Evolutionary conservation across 2,329 filamentous ascomycete species (phyloP), one percentile per base, ranked within the genome.

Genomic region (Sphaerulina vaccinii): DNA sequence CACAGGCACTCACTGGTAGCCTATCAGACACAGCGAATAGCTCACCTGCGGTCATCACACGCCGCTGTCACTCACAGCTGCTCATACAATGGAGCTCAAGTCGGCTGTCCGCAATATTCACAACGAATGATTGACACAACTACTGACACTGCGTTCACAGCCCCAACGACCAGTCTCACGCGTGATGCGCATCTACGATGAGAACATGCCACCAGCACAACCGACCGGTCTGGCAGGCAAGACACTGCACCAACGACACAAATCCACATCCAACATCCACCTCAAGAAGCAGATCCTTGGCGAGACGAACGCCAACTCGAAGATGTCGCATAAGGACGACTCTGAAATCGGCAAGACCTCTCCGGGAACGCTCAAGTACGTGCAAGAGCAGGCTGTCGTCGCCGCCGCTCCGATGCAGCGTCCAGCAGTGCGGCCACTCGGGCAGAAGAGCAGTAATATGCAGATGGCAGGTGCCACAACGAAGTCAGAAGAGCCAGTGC

Each of bases 201-300:
- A 95, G 72, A 93, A 93, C 70, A 72, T 77, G 53, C 60, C 61
- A 15, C 61, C 69, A 46, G 59, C 66, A 39, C 66, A 66, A 43
- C 73, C 77, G 48, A 69, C 75, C 48, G 71, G 69, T 37, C 66
- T 68, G 47, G 58, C 76, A 54, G 80, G 80, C 61, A 83, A 83
- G 68, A 74, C 80, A 47, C 74, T 90, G 56, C 88, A 95, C 63
- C 85, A 90, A 63, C 86, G 87, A 57, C 86, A 90, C 73, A 95
- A 95, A 72, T 95, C 90, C 7, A 60, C 58, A 16, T 55, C 56
- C 15, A 53, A 52, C 35, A 51, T 60, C 42, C 53, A 50, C 43
- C 44, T 49, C 41, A 52, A 54, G 41, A 60, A 60, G 56, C 84
- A 79, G 60, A 57, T 66, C n/a, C 58, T 68, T 23, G 66, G 62